Evolutionary conservation across 148 eudicot species (phyloP), one percentile per base, ranked within the genome.

Genomic region (Chenopodium berlandieri): DNA sequence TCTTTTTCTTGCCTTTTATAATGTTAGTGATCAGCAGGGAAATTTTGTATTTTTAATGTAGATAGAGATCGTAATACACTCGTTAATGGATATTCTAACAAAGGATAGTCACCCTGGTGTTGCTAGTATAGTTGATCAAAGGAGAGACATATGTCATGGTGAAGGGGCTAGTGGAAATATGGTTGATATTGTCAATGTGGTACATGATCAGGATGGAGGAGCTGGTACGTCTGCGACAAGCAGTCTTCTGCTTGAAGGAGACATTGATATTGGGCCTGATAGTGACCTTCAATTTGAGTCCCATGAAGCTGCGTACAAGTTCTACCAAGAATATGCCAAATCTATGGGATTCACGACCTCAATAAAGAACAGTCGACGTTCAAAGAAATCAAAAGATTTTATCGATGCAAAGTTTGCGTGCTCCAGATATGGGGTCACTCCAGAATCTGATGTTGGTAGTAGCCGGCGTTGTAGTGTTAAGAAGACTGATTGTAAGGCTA

Each of bases 361-460:
- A n/a, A 90, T 88, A 78, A 90, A 90, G 81, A 87, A 89, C 77
- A 93, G 97, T 34, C 90, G 97, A 9, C 88, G 93, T 60, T 93
- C 97, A 52, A 91, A 90, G 82, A 90, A 83, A 81, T 89, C 97
- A 2, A 90, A 87, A 83, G 91, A 93, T 76, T 93, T 93, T 77
- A 93, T 93, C 75, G 97, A 93, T 84, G 94, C 92, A 40, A 91
- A 93, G 83, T 91, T 91, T 84, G 93, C 90, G 69, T 93, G 97
- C 83, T 85, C 91, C 34, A 89, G 94, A 84, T 93, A 91, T 76
- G 94, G 97, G 77, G 83, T 81, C 44, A 84, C 88, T 79, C 92
- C 88, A 56, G 91, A 85, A 75, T 84, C 90, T 71, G 90, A 88
- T 60, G 70, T 77, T 78, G 79, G 85, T 79, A 76, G 84, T 71